A percentile compares a stretch with the other conserved stretches of the same genome.
These are phyloP conservation scores for Paralagenidium karlingii DNA, from an alignment of 352 stramenopile species.

Conservation along the genomic window DNA sequence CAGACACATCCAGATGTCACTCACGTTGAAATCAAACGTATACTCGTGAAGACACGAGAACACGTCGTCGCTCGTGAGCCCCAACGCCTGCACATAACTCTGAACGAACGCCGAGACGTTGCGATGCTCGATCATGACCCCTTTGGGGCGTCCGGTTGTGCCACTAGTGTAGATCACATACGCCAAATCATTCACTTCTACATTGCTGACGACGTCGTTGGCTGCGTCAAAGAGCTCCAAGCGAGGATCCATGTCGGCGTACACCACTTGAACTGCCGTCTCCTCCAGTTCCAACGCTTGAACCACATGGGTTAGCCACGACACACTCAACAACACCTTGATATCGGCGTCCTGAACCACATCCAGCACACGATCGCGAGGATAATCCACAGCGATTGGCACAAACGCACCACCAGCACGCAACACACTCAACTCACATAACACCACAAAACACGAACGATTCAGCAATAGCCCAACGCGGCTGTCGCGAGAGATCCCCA, in stretches of 20 bases:
- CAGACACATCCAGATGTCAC: too few species aligned
- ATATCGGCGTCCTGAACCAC: conserved; percentile 40
- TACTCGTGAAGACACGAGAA: conserved; percentile 55
- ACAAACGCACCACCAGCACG: conserved; percentile 23
- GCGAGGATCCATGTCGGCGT: too few species aligned
- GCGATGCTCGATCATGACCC: conserved; percentile 63
- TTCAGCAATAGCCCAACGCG: conserved; percentile 26
- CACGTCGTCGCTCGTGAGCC: too few species aligned
- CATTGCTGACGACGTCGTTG: conserved; percentile 3
- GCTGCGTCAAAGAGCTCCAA: too few species aligned
- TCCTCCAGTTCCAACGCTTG: conserved; percentile 22
- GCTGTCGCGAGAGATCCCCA: too few species aligned
- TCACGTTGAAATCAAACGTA: too few species aligned
- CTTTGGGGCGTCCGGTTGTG: conserved; percentile 72
- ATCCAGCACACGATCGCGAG: conserved; percentile 26
- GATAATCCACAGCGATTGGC: conserved; percentile 32
- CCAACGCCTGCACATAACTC: too few species aligned
- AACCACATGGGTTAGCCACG: neutral
- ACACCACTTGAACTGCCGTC: neutral
- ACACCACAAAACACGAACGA: conserved; percentile 24
- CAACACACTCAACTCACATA: conserved; percentile 24
- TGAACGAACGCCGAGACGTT: conserved; percentile 42
- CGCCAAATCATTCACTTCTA: conserved; percentile 10
- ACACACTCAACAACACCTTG: too few species aligned
- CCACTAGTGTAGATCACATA: conserved; percentile 80